Percentiles rank a stretch among this genome's conserved stretches.
Conservation (phyloP, 805 yeast genomes). For the Candida wancherniae region DNA sequence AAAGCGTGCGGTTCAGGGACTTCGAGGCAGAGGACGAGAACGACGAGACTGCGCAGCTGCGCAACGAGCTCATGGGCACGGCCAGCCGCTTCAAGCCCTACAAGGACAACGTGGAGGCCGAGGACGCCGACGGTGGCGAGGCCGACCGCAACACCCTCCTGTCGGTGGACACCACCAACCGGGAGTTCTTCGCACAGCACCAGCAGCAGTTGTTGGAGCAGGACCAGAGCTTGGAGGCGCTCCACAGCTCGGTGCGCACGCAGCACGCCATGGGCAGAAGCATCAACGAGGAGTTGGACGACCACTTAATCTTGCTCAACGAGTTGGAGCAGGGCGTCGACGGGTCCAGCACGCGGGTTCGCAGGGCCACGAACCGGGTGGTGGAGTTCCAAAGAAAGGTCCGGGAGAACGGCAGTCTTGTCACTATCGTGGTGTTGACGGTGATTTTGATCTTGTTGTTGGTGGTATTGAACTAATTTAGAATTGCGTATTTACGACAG, state of each 20-base stretch:
- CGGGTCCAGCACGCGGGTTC: conserved; percentile 25
- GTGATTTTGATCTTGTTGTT: conserved; percentile 35
- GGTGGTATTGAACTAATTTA: conserved; percentile 38
- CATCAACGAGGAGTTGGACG: conserved; percentile 38
- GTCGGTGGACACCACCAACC: conserved; percentile 30
- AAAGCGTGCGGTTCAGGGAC: conserved; percentile 39
- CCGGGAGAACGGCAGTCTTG: conserved; percentile 40
- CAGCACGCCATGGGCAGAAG: conserved; percentile 38
- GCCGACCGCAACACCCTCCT: conserved; percentile 17
- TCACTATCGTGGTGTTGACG: conserved; percentile 38
- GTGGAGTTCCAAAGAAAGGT: conserved; percentile 29
- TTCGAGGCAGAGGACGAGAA: conserved; percentile 18
- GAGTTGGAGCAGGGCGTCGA: conserved; percentile 42
- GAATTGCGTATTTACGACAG: no score
- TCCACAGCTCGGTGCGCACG: conserved; percentile 30
- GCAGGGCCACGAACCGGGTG: conserved; percentile 28
- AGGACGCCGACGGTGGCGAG: conserved; percentile 10
- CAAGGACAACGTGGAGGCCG: conserved; percentile 19
- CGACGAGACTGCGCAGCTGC: conserved; percentile 17
- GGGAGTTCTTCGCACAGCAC: conserved; percentile 39
- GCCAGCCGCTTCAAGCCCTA: conserved; percentile 29
- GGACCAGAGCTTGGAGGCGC: conserved; percentile 30
- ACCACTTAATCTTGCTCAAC: conserved; percentile 36
- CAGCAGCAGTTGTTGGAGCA: conserved; percentile 38
- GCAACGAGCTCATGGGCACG: conserved; percentile 35